phyloP scores from a whole-genome alignment of 805 yeast species.

The Wickerhamiella hasegawae region DNA sequence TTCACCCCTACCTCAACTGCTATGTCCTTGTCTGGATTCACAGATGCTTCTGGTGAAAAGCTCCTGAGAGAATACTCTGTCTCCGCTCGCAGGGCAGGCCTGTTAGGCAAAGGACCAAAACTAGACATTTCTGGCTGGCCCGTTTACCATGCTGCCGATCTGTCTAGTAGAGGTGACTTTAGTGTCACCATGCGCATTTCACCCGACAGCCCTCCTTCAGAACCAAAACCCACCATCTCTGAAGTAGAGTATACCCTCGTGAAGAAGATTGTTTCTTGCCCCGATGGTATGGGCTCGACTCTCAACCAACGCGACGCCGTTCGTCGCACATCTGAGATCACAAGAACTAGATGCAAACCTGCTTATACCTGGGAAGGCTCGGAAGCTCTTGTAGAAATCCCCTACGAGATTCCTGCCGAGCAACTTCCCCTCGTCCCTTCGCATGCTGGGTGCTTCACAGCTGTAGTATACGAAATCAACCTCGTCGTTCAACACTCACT shows the following conservation, averaged over 20 bases:
- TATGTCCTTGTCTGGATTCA: background rate
- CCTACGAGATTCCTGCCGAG: slow-evolving; percentile 3
- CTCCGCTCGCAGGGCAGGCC: background rate
- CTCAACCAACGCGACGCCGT: background rate
- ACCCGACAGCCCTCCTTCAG: background rate
- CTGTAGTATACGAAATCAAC: slow-evolving; percentile 3
- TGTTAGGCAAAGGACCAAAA: background rate
- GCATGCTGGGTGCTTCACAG: slow-evolving; percentile 4
- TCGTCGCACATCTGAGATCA: background rate
- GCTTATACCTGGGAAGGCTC: slow-evolving; percentile 2
- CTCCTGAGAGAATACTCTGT: background rate
- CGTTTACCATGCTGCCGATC: background rate
- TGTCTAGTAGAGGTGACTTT: background rate
- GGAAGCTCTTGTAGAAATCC: slow-evolving; percentile 1
- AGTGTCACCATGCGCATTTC: background rate
- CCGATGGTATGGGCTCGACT: background rate
- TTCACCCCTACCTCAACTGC: background rate
- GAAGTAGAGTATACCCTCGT: background rate
- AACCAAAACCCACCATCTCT: background rate
- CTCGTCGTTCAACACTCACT: background rate
- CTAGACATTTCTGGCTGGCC: background rate
- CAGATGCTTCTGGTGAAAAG: background rate
- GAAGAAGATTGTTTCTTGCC: background rate
- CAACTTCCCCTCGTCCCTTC: slow-evolving; percentile 1
- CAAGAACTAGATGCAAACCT: no score